A percentile compares a stretch with the other conserved stretches of the same genome.
Evolutionary conservation across 1,284 basidiomycete genomes (phyloP).

Genomic region (Neolentinus lepideus): DNA sequence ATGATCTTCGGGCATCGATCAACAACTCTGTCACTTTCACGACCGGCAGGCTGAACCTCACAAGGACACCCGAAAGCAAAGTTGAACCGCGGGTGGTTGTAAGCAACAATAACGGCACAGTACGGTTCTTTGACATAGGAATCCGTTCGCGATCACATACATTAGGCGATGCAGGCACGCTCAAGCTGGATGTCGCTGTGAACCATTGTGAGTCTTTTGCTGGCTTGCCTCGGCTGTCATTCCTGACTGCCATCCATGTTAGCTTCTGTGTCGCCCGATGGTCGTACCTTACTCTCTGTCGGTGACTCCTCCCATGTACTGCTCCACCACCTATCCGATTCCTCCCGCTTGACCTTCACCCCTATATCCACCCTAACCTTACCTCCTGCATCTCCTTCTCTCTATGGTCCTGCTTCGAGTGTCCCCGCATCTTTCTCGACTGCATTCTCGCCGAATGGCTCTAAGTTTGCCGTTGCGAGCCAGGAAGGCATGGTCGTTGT

Average conservation of each 20-base stretch:
- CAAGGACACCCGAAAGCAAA: constrained; percentile 47
- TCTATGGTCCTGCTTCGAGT: constrained; percentile 29
- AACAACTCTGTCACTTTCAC: constrained; percentile 80
- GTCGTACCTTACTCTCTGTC: constrained; percentile 75
- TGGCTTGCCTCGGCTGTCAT: constrained; percentile 16
- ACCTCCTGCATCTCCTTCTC: constrained; percentile 35
- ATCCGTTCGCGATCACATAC: constrained; percentile 35
- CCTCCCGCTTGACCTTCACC: constrained; percentile 45
- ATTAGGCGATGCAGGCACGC: constrained; percentile 43
- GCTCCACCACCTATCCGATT: constrained; percentile 62
- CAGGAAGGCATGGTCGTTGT: constrained; percentile 81
- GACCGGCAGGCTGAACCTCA: constrained; percentile 39
- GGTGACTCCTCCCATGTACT: constrained; percentile 82
- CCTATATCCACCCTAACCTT: constrained; percentile 50
- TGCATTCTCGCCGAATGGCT: constrained; percentile 73
- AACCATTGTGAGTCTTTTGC: constrained; percentile 45
- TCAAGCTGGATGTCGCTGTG: constrained; percentile 62
- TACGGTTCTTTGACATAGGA: constrained; percentile 41
- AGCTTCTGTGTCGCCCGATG: constrained; percentile 84
- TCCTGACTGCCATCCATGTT: constrained; percentile 9
- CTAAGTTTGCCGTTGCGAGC: constrained; percentile 79
- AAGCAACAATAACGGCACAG: constrained; percentile 76
- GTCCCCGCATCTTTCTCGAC: constrained; percentile 77
- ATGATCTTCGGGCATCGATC: constrained; percentile 58
- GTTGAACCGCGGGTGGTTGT: constrained; percentile 70